These are phyloP conservation scores for Trametes cingulata DNA, from an alignment of 768 basidiomycete genomes.

Conservation along the genomic window DNA sequence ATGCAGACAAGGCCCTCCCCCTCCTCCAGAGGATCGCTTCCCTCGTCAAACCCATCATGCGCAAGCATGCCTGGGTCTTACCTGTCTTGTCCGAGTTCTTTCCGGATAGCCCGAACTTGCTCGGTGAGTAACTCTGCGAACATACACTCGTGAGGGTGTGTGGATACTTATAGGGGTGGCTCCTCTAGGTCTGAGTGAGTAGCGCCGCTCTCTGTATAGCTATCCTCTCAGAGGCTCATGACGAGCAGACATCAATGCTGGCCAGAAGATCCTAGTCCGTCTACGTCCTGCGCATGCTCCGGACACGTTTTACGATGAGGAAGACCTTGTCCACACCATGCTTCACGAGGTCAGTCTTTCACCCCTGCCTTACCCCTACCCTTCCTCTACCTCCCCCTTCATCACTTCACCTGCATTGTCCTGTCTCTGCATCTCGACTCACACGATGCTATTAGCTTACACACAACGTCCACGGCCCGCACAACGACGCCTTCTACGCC, in stretches of 20 bases:
- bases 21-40: slow-evolving; percentile 71
- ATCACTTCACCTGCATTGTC: too few species aligned
- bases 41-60: slow-evolving; percentile 93
- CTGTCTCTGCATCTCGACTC: too few species aligned
- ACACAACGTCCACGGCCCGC: slow-evolving; percentile 87
- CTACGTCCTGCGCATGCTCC: slow-evolving; percentile 70
- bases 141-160: slow-evolving; percentile 18
- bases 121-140: slow-evolving; percentile 52
- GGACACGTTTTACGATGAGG: slow-evolving; percentile 73
- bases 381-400: too few species aligned
- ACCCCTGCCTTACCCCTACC: neutral
- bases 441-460: slow-evolving; percentile 51
- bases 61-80: slow-evolving; percentile 76
- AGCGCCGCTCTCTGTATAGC: neutral
- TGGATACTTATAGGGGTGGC: neutral
- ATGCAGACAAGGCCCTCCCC: slow-evolving; percentile 64
- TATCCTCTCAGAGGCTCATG: too few species aligned
- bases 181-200: slow-evolving; percentile 41
- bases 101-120: slow-evolving; percentile 67
- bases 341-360: slow-evolving; percentile 71
- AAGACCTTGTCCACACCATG: slow-evolving; percentile 80
- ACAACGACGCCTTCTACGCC: slow-evolving; percentile 84
- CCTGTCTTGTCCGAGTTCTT: slow-evolving; percentile 88
- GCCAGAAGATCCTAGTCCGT: slow-evolving; percentile 81
- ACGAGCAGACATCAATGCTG: slow-evolving; percentile 79